Conservation (phyloP, 306 rosid species). For the Alnus rubra region DNA sequence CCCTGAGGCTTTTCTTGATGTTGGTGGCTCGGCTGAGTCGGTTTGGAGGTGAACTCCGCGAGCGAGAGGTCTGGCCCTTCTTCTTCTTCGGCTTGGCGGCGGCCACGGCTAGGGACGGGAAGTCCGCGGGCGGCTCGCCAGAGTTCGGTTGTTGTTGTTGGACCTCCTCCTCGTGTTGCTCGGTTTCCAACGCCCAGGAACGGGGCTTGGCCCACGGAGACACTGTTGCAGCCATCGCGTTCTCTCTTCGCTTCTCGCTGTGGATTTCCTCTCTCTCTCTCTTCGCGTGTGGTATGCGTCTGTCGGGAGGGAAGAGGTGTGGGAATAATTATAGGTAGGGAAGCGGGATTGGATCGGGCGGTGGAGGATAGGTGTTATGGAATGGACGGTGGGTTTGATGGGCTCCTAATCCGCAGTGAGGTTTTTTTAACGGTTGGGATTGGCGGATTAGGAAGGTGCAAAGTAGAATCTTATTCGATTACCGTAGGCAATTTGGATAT, state of each 20-base stretch:
- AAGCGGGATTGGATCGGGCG: conserved; percentile 21
- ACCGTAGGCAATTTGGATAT: too few species aligned
- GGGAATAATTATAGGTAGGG: neutral
- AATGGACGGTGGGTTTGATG: neutral
- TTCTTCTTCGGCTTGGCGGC: conserved; percentile 85
- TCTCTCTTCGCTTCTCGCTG: neutral
- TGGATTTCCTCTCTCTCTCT: neutral
- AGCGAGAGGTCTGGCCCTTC: conserved; percentile 64
- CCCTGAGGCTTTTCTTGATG: conserved; percentile 22
- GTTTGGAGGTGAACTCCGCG: conserved; percentile 62
- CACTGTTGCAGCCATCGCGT: conserved; percentile 82
- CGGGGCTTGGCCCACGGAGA: conserved; percentile 93
- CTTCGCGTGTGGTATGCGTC: conserved; percentile 33
- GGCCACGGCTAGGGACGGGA: conserved; percentile 85
- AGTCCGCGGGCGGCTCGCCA: conserved; percentile 49
- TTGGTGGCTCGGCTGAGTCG: conserved; percentile 29
- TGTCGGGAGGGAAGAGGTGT: neutral
- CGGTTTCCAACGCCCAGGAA: conserved; percentile 94
- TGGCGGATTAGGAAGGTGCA: neutral
- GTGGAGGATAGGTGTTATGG: conserved; percentile 1
- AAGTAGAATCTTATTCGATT: neutral
- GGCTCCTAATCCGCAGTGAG: neutral
- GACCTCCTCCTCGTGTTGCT: conserved; percentile 73
- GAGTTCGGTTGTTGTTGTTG: conserved; percentile 42
- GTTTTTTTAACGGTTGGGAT: neutral